These are phyloP conservation scores for Gossypium turneri DNA, from an alignment of 345 rosid genomes.

Conservation along the genomic window DNA sequence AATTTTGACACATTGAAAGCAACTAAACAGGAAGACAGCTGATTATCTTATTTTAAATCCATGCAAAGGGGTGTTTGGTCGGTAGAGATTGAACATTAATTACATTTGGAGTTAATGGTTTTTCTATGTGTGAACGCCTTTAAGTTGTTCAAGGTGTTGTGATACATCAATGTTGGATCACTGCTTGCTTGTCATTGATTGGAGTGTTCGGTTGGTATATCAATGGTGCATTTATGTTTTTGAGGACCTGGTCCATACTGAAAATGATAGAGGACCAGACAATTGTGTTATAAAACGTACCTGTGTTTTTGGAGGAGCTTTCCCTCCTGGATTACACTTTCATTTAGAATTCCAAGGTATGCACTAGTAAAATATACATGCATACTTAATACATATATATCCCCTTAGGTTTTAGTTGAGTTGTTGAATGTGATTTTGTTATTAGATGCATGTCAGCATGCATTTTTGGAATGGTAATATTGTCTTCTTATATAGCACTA, in stretches of 20 bases:
- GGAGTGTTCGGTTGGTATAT: neutral
- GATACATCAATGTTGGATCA: neutral
- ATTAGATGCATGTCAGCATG: neutral
- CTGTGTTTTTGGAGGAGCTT: neutral
- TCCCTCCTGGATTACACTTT: neutral
- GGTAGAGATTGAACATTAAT: neutral
- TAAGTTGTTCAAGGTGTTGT: neutral
- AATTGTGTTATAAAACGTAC: neutral
- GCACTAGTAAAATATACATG: neutral
- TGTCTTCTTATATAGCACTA: neutral
- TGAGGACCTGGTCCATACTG: too few relatives aligned
- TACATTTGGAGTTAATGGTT: neutral
- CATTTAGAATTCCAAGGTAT: neutral
- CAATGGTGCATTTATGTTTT: too few relatives aligned
- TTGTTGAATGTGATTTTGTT: neutral
- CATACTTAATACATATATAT: neutral
- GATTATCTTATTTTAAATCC: conserved; percentile 4
- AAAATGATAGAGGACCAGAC: too few relatives aligned
- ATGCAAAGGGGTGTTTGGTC: neutral
- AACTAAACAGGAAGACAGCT: neutral
- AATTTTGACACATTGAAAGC: neutral
- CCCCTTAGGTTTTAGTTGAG: neutral
- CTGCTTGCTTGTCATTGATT: neutral
- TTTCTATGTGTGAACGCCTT: neutral
- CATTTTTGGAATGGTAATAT: neutral